Base-by-base conservation (phyloP, 768 basidiomycete species). In the Leucocoprinus leucothites region DNA sequence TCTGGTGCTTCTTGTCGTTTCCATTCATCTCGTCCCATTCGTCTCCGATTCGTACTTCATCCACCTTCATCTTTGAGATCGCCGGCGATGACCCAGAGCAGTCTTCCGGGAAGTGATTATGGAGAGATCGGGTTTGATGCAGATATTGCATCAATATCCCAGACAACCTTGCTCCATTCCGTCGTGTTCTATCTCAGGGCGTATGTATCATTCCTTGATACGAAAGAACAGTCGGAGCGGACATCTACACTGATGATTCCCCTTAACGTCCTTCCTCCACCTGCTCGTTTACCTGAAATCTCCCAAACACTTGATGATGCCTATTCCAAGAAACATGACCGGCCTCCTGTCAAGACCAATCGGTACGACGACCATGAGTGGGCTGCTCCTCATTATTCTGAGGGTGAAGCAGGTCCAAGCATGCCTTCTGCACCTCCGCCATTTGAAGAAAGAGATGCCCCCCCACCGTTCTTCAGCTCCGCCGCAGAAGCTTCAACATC, bases 1-100 rank as follows among this genome's bases (percentile, higher is more conserved):
- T 94, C 94, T 13, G 96, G 96, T 44, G 94, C 94, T 41, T 88
- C 92, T 18, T 94, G 93, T 67, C 86, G 93, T 44, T 94, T 97
- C 66, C 94, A 97, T 61, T 82, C 85, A 0, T 78, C 82, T 43
- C 81, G 80, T 13, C 79, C 88, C 3, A 81, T 94, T 57, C 88
- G 80, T 60, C 76, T 92, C 36, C 84, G 93, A 3, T 89, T 98
- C 57, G 74, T 95, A 25, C 75, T 98, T 14, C 92, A 92, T 63
- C 86, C 82, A 49, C 72, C 79, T 18, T 73, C 76, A 3, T 74
- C 79, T 26, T 69, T 75, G 48, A 66, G 73, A 26, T 78, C 84
- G n/a, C 77, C 83, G 14, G 61, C 76, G 22, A 72, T 80, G 60
- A 71, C 74, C 44, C 71, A 72, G 55, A 68, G 69, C 53, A 73